Evolutionary conservation across 1,284 basidiomycete species (phyloP).

Genomic region (Earliella scabrosa): DNA sequence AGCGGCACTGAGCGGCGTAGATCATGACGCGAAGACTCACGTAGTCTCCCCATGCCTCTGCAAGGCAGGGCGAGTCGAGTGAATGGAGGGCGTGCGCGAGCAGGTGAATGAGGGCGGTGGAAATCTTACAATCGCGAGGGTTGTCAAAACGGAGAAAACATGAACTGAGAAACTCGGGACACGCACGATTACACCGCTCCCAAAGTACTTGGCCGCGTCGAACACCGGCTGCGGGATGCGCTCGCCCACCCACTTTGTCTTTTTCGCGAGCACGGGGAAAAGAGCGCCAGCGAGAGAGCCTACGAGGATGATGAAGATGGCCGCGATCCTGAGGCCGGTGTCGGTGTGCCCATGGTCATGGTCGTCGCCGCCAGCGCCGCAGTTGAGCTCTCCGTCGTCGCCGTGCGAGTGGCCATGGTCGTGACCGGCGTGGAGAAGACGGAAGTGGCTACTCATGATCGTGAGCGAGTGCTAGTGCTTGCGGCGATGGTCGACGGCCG

Average conservation of each 20-base stretch:
- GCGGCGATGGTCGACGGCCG: not conserved
- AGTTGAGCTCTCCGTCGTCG: constrained; percentile 17
- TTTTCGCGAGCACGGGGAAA: constrained; percentile 80
- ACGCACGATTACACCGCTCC: constrained; percentile 88
- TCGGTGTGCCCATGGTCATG: too few species aligned
- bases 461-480: not conserved
- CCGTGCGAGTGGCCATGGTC: constrained; percentile 6
- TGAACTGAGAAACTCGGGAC: too few species aligned
- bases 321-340: constrained; percentile 70
- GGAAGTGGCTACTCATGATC: constrained; percentile 15
- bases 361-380: constrained; percentile 21
- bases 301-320: constrained; percentile 87
- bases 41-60: constrained; percentile 73
- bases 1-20: constrained; percentile 1
- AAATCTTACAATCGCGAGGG: constrained; percentile 57
- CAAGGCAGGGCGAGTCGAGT: constrained; percentile 76
- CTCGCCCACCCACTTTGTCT: constrained; percentile 53
- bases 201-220: constrained; percentile 95
- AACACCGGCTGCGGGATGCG: constrained; percentile 67
- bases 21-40: constrained; percentile 56
- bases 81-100: constrained; percentile 77
- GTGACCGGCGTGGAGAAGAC: too few species aligned
- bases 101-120: constrained; percentile 91
- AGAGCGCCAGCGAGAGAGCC: constrained; percentile 75
- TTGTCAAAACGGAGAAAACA: not conserved